Evolutionary conservation across 768 basidiomycete genomes (phyloP).

Genomic region (Russula griseocarnosa): DNA sequence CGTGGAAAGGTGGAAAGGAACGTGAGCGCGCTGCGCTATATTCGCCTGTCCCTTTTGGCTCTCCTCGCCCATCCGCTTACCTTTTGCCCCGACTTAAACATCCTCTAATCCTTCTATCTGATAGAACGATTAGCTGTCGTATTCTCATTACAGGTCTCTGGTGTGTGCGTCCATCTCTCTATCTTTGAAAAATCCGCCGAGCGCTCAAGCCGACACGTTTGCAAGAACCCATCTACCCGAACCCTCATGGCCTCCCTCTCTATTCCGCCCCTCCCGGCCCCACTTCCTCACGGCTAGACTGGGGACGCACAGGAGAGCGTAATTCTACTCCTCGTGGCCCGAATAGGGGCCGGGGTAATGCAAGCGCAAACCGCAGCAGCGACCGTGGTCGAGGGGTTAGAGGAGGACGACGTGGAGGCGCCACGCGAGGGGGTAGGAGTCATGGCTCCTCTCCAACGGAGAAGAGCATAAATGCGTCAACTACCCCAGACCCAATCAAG

Average conservation of each 20-base stretch:
- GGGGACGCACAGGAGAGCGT: constrained; percentile 46
- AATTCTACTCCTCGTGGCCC: constrained; percentile 48
- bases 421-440: constrained; percentile 34
- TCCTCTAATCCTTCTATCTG: constrained; percentile 9
- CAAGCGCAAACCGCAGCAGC: constrained; percentile 14
- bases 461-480: constrained; percentile 11
- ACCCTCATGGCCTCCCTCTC: constrained; percentile 44
- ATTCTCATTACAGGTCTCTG: neutral
- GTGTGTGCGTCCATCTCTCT: constrained; percentile 4
- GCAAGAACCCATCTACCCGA: constrained; percentile 10
- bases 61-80: neutral
- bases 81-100: neutral
- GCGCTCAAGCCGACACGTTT: constrained; percentile 4
- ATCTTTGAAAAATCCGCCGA: neutral
- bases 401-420: constrained; percentile 34
- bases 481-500: neutral
- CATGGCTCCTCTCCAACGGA: constrained; percentile 33
- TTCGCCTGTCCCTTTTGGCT: constrained; percentile 10
- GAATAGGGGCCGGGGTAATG: constrained; percentile 33
- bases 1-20: neutral
- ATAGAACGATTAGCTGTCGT: neutral
- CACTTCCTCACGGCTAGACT: constrained; percentile 40
- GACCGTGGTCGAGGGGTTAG: constrained; percentile 33
- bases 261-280: constrained; percentile 33
- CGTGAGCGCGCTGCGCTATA: neutral